These are phyloP conservation scores for Funneliformis caledonium DNA, from an alignment of 371 early-diverging fungal genomes.

Conservation along the genomic window DNA sequence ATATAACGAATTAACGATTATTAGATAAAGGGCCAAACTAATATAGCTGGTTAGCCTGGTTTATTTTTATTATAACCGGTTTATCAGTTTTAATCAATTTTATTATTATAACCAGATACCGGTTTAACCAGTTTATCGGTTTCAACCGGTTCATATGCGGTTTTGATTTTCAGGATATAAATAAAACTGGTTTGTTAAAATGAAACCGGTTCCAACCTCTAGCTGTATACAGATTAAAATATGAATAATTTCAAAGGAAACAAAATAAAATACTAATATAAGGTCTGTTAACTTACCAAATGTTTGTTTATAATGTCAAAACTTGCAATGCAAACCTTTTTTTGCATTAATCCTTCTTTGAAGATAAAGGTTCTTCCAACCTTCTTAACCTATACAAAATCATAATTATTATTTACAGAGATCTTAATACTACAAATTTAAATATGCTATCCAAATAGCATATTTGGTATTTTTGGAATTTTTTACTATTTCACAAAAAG, in stretches of 20 bases:
- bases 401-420: not conserved
- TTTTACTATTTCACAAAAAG: not conserved
- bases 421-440: not conserved
- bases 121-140: too few species aligned
- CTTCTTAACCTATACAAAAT: not conserved
- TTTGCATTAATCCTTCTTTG: not conserved
- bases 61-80: too few species aligned
- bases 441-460: not conserved
- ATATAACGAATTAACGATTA: too few species aligned
- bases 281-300: not conserved
- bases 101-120: too few species aligned
- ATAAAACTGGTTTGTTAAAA: too few species aligned
- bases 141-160: too few species aligned
- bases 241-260: not conserved
- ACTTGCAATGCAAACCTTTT: not conserved
- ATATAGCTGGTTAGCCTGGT: too few species aligned
- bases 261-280: too few species aligned
- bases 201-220: not conserved
- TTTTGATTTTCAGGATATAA: too few species aligned
- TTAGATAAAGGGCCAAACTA: too few species aligned
- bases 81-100: too few species aligned
- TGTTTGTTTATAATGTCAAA: not conserved
- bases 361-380: not conserved
- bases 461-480: not conserved
- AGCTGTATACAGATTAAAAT: not conserved